Evolutionary conservation across 1,284 basidiomycete species (phyloP).

Genomic region (Puccinia novopanici): DNA sequence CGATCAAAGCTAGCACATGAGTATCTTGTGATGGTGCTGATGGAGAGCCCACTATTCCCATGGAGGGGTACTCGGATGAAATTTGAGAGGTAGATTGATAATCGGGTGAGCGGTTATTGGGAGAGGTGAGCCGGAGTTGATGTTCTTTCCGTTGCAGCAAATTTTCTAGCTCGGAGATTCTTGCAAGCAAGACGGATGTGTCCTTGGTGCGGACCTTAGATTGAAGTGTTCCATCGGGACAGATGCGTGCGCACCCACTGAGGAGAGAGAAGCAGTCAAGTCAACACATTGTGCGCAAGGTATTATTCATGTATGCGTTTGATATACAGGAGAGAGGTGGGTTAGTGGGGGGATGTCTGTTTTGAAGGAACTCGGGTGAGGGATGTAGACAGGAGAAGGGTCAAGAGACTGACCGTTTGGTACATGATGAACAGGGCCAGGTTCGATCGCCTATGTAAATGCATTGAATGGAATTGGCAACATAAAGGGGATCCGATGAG

Average conservation of each 20-base stretch:
- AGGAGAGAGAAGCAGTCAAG: neutral
- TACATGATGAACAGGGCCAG: slow-evolving; percentile 48
- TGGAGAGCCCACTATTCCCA: neutral
- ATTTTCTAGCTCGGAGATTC: slow-evolving; percentile 44
- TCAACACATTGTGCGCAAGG: no score
- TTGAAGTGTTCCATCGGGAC: slow-evolving; percentile 48
- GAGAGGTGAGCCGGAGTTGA: neutral
- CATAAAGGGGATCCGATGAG: neutral
- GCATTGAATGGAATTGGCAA: slow-evolving; percentile 7
- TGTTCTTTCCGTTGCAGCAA: slow-evolving; percentile 41
- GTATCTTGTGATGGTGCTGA: slow-evolving; percentile 28
- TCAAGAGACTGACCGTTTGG: slow-evolving; percentile 48
- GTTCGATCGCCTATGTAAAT: slow-evolving; percentile 44
- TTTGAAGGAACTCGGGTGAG: neutral
- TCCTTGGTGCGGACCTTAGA: slow-evolving; percentile 48
- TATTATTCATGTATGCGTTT: no score
- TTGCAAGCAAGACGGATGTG: slow-evolving; percentile 42
- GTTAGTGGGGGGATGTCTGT: neutral
- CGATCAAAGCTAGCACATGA: slow-evolving; percentile 34
- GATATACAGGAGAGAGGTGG: neutral
- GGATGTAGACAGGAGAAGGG: neutral
- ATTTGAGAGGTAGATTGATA: slow-evolving; percentile 22
- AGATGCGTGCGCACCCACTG: slow-evolving; percentile 49
- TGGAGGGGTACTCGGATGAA: neutral
- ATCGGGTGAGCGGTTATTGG: neutral